phyloP scores from a whole-genome alignment of 257 asterid genomes.

The Plantago major region DNA sequence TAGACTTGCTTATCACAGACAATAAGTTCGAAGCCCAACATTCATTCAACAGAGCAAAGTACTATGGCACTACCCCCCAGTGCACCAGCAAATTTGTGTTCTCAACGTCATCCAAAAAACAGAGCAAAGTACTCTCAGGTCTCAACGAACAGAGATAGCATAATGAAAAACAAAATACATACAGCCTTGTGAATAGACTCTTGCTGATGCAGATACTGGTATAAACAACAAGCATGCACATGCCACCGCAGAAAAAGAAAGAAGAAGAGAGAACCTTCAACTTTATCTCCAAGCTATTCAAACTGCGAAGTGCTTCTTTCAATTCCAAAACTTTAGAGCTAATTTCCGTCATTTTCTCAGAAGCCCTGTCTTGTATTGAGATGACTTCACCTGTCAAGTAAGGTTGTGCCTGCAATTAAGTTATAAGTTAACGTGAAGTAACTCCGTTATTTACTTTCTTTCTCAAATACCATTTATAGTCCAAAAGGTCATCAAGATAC shows the following conservation, averaged over 20 bases:
- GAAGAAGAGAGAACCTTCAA: conserved; percentile 56
- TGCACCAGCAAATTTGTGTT: too few relatives aligned
- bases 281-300: conserved; percentile 78
- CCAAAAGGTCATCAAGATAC: conserved; percentile 6
- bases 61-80: too few relatives aligned
- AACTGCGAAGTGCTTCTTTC: conserved; percentile 54
- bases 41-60: too few relatives aligned
- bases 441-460: background rate
- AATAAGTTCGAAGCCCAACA: too few relatives aligned
- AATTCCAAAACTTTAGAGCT: conserved; percentile 42
- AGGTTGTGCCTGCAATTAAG: conserved; percentile 57
- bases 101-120: too few relatives aligned
- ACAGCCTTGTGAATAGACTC: background rate
- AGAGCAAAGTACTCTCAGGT: too few relatives aligned
- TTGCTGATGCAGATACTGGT: background rate
- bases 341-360: conserved; percentile 31
- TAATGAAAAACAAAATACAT: background rate
- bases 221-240: conserved; percentile 1
- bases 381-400: conserved; percentile 61
- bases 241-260: conserved; percentile 17
- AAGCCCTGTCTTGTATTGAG: conserved; percentile 48
- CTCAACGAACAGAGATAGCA: background rate
- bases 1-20: too few relatives aligned
- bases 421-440: conserved; percentile 13
- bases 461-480: conserved; percentile 2